Evolutionary conservation across 257 asterid species (phyloP).

Genomic region (Lycium ferocissimum): DNA sequence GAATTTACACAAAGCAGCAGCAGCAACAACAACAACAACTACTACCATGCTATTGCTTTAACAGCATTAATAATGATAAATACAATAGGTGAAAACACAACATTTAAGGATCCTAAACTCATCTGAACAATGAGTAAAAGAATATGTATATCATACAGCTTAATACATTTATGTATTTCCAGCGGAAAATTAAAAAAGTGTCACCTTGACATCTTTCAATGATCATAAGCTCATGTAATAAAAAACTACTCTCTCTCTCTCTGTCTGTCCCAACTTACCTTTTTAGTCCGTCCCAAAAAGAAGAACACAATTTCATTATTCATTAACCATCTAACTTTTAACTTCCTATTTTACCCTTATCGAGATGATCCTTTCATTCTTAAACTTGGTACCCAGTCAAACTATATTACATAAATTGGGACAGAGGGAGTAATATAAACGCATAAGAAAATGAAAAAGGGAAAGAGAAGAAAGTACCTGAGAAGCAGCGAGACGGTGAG

Average conservation of each 20-base stretch:
- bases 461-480: constrained; percentile 51
- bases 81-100: neutral
- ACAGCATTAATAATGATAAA: neutral
- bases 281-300: no score
- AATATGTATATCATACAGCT: neutral
- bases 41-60: neutral
- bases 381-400: no score
- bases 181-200: neutral
- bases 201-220: neutral
- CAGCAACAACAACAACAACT: neutral
- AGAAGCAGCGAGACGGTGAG: constrained; percentile 72
- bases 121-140: constrained; percentile 11
- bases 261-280: no score
- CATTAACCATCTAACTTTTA: no score
- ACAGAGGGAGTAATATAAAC: no score
- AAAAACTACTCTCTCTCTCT: neutral
- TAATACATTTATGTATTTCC: neutral
- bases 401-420: no score
- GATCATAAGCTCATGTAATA: constrained; percentile 12
- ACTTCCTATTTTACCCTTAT: no score
- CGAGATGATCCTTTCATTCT: no score
- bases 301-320: no score
- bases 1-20: neutral
- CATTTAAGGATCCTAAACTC: neutral
- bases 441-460: neutral